phyloP scores from a whole-genome alignment of 768 basidiomycete genomes.

The Phallus indusiatus region DNA sequence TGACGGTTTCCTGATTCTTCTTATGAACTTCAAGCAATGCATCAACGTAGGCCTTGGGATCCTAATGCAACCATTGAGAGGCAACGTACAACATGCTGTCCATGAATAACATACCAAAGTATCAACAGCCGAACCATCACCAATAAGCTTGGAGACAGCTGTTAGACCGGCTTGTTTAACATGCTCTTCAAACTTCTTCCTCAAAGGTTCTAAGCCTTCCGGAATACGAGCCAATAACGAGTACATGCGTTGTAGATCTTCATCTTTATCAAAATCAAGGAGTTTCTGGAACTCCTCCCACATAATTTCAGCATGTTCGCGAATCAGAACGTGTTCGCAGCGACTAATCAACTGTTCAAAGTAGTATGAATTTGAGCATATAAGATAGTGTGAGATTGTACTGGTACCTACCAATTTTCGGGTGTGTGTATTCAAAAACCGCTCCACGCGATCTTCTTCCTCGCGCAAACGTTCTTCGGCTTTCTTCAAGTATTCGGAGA shows the following conservation, averaged over 20 bases:
- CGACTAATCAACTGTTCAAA: slow-evolving; percentile 42
- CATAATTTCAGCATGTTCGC: slow-evolving; percentile 75
- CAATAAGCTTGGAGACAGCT: slow-evolving; percentile 63
- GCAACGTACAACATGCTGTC: neutral
- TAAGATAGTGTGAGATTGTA: neutral
- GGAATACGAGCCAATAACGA: slow-evolving; percentile 82
- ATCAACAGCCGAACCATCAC: slow-evolving; percentile 47
- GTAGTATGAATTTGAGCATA: neutral
- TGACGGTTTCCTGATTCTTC: slow-evolving; percentile 78
- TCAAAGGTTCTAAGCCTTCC: slow-evolving; percentile 82
- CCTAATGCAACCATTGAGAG: slow-evolving; percentile 20
- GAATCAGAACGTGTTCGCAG: slow-evolving; percentile 89
- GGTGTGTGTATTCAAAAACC: slow-evolving; percentile 85
- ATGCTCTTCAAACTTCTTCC: slow-evolving; percentile 85
- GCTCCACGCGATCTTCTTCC: slow-evolving; percentile 91
- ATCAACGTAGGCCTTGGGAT: slow-evolving; percentile 93
- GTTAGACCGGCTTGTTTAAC: slow-evolving; percentile 85
- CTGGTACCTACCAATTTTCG: slow-evolving; percentile 48
- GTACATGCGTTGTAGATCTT: slow-evolving; percentile 94
- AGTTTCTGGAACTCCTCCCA: slow-evolving; percentile 88
- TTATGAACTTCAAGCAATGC: slow-evolving; percentile 83
- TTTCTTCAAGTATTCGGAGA: slow-evolving; percentile 92
- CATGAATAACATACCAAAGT: slow-evolving; percentile 27
- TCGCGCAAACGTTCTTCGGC: slow-evolving; percentile 88
- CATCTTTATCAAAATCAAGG: slow-evolving; percentile 89